Conservation (phyloP, 2,329 filamentous ascomycete genomes). For the Cytospora chrysosperma region DNA sequence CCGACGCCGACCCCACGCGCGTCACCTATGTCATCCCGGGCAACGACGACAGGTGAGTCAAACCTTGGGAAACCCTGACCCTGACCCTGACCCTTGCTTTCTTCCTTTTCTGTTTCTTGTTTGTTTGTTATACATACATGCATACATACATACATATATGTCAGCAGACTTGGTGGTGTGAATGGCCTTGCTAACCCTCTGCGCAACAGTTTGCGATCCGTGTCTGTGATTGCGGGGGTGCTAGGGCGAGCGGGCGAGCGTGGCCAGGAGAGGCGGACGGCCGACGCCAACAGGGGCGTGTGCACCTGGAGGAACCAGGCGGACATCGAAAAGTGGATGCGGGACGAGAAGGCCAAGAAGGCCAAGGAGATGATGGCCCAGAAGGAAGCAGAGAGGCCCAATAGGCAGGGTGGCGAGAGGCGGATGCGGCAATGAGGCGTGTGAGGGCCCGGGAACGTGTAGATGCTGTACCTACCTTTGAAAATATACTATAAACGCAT, state of each 20-base stretch:
- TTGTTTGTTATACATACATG: neutral
- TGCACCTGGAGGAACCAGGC: constrained; percentile 60
- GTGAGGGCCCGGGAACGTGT: neutral
- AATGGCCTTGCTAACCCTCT: constrained; percentile 29
- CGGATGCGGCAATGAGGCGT: neutral
- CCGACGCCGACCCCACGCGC: constrained; percentile 86
- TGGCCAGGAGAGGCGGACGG: constrained; percentile 67
- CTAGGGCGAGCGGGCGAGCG: constrained; percentile 80
- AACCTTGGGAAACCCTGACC: too few relatives aligned
- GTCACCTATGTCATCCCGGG: constrained; percentile 96
- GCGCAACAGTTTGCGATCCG: constrained; percentile 67
- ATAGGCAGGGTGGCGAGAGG: neutral
- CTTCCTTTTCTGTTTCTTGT: neutral
- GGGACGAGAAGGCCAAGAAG: constrained; percentile 24
- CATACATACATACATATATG: too few relatives aligned
- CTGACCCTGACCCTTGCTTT: neutral
- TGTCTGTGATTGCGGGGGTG: constrained; percentile 79
- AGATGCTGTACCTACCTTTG: neutral
- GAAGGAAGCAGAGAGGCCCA: neutral
- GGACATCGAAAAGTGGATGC: constrained; percentile 40
- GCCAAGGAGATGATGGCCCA: neutral
- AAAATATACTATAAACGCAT: neutral
- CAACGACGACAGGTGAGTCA: constrained; percentile 88
- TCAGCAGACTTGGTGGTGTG: neutral
- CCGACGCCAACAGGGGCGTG: constrained; percentile 58